A percentile compares a stretch with the other conserved stretches of the same genome.
Conservation (phyloP, 1,284 basidiomycete genomes). For the Leccinum pallidistipes region DNA sequence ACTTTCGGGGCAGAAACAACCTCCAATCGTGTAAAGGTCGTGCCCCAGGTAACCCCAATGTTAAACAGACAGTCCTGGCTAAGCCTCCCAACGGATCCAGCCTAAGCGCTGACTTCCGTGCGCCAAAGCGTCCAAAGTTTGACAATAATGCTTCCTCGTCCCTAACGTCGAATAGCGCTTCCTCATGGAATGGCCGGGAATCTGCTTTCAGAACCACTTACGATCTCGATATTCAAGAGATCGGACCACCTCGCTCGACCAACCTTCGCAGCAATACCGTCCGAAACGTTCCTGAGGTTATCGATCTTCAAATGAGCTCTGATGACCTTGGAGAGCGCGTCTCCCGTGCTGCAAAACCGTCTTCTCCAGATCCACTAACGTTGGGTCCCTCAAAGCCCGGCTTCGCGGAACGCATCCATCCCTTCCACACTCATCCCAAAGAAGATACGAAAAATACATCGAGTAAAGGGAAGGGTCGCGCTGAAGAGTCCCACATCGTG, state of each 20-base stretch:
- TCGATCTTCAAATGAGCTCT: conserved; percentile 16
- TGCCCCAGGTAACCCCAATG: conserved; percentile 28
- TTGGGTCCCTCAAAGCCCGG: neutral
- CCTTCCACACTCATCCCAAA: conserved; percentile 26
- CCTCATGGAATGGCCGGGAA: conserved; percentile 5
- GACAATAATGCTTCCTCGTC: conserved; percentile 7
- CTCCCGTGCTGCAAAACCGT: conserved; percentile 7
- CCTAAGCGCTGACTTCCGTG: conserved; percentile 2
- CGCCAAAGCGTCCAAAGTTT: conserved; percentile 26
- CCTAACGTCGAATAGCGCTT: neutral
- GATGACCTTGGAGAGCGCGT: conserved; percentile 29
- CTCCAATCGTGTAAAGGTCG: neutral
- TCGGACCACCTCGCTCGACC: conserved; percentile 1
- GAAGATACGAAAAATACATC: neutral
- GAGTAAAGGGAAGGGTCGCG: conserved; percentile 30
- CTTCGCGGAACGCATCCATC: conserved; percentile 5
- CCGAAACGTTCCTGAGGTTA: conserved; percentile 20
- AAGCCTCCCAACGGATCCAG: neutral
- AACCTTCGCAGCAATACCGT: conserved; percentile 1
- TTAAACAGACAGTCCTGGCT: conserved; percentile 23
- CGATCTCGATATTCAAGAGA: conserved; percentile 29
- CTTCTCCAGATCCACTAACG: conserved; percentile 30
- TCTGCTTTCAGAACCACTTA: neutral
- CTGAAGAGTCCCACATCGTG: conserved; percentile 2
- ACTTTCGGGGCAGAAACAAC: conserved; percentile 3